Conservation (phyloP, 2,329 filamentous ascomycete species). For the Fusarium citri region DNA sequence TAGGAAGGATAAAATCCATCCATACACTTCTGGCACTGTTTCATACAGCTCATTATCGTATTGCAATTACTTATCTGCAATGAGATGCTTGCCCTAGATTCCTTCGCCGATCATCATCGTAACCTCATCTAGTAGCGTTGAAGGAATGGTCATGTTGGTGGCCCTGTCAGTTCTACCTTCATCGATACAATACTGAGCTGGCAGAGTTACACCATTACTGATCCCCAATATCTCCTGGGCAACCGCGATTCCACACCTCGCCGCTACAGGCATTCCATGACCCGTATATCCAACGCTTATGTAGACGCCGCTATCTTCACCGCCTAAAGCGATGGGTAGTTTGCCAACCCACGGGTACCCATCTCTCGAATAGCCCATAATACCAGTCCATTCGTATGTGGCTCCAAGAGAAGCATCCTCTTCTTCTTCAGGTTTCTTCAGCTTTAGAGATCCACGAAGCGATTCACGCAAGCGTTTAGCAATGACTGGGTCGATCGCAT, state of each 20-base stretch:
- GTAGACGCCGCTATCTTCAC: slow-evolving; percentile 64
- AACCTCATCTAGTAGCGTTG: slow-evolving; percentile 46
- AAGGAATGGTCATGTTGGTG: slow-evolving; percentile 35
- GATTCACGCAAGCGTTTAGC: slow-evolving; percentile 65
- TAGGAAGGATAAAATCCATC: neutral
- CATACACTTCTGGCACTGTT: neutral
- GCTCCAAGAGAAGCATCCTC: slow-evolving; percentile 61
- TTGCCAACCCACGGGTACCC: slow-evolving; percentile 76
- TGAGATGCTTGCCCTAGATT: neutral
- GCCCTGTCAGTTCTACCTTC: slow-evolving; percentile 48
- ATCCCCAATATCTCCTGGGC: slow-evolving; percentile 68
- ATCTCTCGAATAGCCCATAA: slow-evolving; percentile 82
- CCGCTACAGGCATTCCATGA: slow-evolving; percentile 82
- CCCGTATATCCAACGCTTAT: slow-evolving; percentile 76
- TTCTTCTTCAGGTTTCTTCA: slow-evolving; percentile 50
- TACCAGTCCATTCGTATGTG: slow-evolving; percentile 79
- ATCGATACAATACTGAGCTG: slow-evolving; percentile 55
- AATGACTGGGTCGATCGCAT: slow-evolving; percentile 65
- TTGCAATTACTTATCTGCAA: neutral
- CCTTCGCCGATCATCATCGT: slow-evolving; percentile 35
- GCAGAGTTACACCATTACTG: slow-evolving; percentile 56
- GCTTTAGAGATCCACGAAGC: slow-evolving; percentile 56
- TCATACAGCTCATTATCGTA: neutral
- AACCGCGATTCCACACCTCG: slow-evolving; percentile 72
- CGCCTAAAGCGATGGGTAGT: slow-evolving; percentile 66